Percentiles rank a stretch among this genome's conserved stretches.
phyloP scores from a whole-genome alignment of 768 basidiomycete species.

The Auricularia heimuer region DNA sequence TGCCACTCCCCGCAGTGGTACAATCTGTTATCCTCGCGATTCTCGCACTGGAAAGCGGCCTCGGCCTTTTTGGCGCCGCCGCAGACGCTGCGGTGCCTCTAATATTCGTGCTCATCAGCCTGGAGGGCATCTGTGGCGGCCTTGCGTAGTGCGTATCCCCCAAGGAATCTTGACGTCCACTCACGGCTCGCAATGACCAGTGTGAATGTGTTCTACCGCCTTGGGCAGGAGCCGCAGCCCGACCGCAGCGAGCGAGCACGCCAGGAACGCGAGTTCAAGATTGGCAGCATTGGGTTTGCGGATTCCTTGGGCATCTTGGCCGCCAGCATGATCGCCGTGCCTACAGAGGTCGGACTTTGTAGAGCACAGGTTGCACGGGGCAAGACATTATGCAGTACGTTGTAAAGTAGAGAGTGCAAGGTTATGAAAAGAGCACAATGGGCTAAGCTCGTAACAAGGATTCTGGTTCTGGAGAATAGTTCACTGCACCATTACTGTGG shows the following conservation, averaged over 20 bases:
- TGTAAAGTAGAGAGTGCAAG: constrained; percentile 26
- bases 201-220: constrained; percentile 77
- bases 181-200: constrained; percentile 24
- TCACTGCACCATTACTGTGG: no score
- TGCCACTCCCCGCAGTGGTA: constrained; percentile 66
- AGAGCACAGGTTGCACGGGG: constrained; percentile 59
- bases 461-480: no score
- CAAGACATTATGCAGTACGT: constrained; percentile 55
- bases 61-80: constrained; percentile 49
- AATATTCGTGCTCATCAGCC: constrained; percentile 67
- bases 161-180: background rate
- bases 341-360: constrained; percentile 71
- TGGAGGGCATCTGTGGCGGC: constrained; percentile 91
- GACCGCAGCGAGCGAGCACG: constrained; percentile 46
- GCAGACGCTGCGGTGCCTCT: constrained; percentile 38
- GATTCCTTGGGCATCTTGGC: constrained; percentile 66
- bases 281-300: constrained; percentile 80
- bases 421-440: no score
- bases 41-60: constrained; percentile 56
- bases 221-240: constrained; percentile 57
- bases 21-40: constrained; percentile 59
- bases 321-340: constrained; percentile 58
- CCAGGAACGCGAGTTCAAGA: constrained; percentile 82
- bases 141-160: constrained; percentile 67
- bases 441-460: no score